phyloP scores from a whole-genome alignment of 2,329 filamentous ascomycete species.

The Spiromastix sp. region DNA sequence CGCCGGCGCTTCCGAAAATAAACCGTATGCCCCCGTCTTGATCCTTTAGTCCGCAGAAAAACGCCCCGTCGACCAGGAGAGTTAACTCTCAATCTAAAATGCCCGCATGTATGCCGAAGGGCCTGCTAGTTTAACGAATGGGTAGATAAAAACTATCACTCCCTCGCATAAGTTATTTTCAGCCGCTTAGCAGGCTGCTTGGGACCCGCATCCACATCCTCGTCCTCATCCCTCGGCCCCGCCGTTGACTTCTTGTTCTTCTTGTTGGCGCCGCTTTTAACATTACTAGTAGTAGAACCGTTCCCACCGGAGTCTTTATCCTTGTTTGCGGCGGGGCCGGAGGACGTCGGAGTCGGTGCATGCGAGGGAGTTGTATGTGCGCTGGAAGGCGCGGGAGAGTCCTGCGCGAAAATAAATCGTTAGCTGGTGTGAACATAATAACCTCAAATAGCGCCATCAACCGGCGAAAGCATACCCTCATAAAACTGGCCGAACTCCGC shows the following conservation, averaged over 20 bases:
- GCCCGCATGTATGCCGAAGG: too few species aligned
- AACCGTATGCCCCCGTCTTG: too few species aligned
- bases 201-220: slow-evolving; percentile 16
- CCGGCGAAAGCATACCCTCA: slow-evolving; percentile 24
- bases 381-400: slow-evolving; percentile 34
- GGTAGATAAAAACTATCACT: slow-evolving; percentile 18
- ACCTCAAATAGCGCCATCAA: too few species aligned
- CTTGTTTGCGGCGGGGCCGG: slow-evolving; percentile 17
- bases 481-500: slow-evolving; percentile 38
- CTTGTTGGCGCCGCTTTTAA: slow-evolving; percentile 29
- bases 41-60: too few species aligned
- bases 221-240: slow-evolving; percentile 27
- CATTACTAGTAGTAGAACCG: slow-evolving; percentile 18
- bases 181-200: slow-evolving; percentile 33
- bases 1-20: slow-evolving; percentile 1
- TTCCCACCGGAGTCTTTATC: slow-evolving; percentile 14
- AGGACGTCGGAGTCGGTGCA: slow-evolving; percentile 35
- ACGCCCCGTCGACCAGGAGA: too few species aligned
- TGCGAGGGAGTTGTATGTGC: slow-evolving; percentile 37
- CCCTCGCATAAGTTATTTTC: slow-evolving; percentile 37
- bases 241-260: slow-evolving; percentile 31
- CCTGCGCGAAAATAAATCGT: slow-evolving; percentile 17
- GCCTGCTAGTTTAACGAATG: too few species aligned
- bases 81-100: too few species aligned
- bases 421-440: too few species aligned